phyloP scores from a whole-genome alignment of 2,329 filamentous ascomycete genomes.

The Bipolaris victoriae region DNA sequence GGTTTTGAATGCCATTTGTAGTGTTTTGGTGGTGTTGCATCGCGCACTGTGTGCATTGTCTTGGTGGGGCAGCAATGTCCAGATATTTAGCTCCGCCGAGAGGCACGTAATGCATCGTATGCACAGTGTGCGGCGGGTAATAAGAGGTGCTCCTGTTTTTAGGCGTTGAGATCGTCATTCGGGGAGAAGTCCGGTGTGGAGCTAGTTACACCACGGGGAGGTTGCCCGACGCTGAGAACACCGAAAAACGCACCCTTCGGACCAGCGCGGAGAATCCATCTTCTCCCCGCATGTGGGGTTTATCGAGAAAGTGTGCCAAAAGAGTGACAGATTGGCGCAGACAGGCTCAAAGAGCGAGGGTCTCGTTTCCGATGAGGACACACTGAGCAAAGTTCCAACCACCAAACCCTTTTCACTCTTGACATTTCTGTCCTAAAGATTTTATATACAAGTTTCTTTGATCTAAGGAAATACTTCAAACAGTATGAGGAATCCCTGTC shows the following conservation, averaged over 20 bases:
- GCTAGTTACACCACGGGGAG: background rate
- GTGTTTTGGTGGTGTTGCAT: no score
- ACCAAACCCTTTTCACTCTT: background rate
- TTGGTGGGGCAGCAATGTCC: no score
- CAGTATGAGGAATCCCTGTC: background rate
- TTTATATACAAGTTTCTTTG: background rate
- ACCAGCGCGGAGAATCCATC: background rate
- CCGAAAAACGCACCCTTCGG: background rate
- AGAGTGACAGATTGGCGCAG: background rate
- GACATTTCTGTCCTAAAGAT: background rate
- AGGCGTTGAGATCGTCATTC: background rate
- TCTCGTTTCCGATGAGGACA: background rate
- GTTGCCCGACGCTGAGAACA: background rate
- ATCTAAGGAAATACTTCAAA: background rate
- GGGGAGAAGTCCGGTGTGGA: background rate
- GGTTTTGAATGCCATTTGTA: no score
- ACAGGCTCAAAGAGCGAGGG: background rate
- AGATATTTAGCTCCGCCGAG: no score
- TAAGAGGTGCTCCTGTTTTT: background rate
- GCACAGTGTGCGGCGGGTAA: background rate
- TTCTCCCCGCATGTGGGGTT: background rate
- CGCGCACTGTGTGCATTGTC: no score
- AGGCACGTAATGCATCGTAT: no score
- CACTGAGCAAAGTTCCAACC: background rate
- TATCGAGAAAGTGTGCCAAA: background rate